A percentile compares a stretch with the other conserved stretches of the same genome.
phyloP scores from a whole-genome alignment of 345 rosid species.

The Gossypium herbaceum region DNA sequence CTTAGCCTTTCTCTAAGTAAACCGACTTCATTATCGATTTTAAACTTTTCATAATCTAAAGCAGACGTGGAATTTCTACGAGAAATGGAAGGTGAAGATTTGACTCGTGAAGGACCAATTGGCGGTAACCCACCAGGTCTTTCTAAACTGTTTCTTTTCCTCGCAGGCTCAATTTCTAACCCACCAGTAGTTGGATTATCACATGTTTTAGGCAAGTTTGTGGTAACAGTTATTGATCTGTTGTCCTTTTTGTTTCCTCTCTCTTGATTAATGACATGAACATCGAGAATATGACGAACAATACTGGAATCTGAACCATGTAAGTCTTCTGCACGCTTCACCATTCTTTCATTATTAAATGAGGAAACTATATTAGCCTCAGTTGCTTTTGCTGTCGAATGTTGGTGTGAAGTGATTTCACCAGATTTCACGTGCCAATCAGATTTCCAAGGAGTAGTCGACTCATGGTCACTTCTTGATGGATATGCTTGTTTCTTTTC shows the following conservation, averaged over 20 bases:
- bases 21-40: constrained; percentile 60
- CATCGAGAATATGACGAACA: constrained; percentile 40
- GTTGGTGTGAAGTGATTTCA: constrained; percentile 6
- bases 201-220: background rate
- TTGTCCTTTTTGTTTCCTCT: background rate
- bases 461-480: constrained; percentile 17
- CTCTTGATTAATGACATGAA: constrained; percentile 30
- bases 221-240: background rate
- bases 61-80: constrained; percentile 73
- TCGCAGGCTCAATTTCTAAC: constrained; percentile 27
- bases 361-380: constrained; percentile 11
- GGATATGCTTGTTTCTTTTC: no score
- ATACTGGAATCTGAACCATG: background rate
- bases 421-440: constrained; percentile 20
- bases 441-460: constrained; percentile 14
- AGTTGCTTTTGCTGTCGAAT: constrained; percentile 18
- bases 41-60: constrained; percentile 57
- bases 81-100: constrained; percentile 28
- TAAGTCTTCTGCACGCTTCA: constrained; percentile 13
- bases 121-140: constrained; percentile 32
- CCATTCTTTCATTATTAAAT: constrained; percentile 20
- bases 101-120: constrained; percentile 24
- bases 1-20: constrained; percentile 59
- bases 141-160: constrained; percentile 45
- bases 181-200: constrained; percentile 4